Evolutionary conservation across 371 early-diverging fungal species (phyloP).

Genomic region (Mucor saturninus): DNA sequence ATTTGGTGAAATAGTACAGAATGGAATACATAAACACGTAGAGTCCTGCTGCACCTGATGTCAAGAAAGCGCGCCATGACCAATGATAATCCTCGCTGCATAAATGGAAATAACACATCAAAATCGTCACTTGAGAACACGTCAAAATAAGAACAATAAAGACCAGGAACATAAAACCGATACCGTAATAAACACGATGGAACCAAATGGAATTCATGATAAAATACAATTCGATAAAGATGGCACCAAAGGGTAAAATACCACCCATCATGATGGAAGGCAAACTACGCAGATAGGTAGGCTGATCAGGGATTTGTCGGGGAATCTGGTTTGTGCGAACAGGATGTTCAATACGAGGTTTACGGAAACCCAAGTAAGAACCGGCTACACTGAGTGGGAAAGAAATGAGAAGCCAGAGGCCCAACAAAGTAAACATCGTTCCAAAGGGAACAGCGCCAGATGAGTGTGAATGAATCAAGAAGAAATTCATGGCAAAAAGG

Average conservation of each 20-base stretch:
- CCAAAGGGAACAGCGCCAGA: slow-evolving; percentile 94
- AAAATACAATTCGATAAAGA: slow-evolving; percentile 89
- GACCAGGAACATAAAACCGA: slow-evolving; percentile 83
- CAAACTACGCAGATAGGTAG: slow-evolving; percentile 70
- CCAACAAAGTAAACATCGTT: slow-evolving; percentile 84
- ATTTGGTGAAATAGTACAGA: slow-evolving; percentile 76
- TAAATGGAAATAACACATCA: slow-evolving; percentile 90
- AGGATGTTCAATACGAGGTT: slow-evolving; percentile 84
- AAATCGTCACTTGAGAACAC: slow-evolving; percentile 82
- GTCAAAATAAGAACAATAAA: slow-evolving; percentile 83
- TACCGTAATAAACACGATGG: slow-evolving; percentile 89
- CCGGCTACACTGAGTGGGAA: slow-evolving; percentile 90
- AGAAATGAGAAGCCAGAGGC: slow-evolving; percentile 88
- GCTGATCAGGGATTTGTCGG: slow-evolving; percentile 86
- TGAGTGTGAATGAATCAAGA: slow-evolving; percentile 84
- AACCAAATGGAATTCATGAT: slow-evolving; percentile 94
- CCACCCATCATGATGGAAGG: slow-evolving; percentile 86
- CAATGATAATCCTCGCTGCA: slow-evolving; percentile 94
- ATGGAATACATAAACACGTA: slow-evolving; percentile 89
- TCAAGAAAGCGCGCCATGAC: slow-evolving; percentile 95
- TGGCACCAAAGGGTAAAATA: slow-evolving; percentile 87
- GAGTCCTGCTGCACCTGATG: slow-evolving; percentile 84
- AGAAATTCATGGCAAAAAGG: slow-evolving; percentile 86
- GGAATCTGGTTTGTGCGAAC: slow-evolving; percentile 93
- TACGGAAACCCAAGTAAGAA: slow-evolving; percentile 92